Conservation (phyloP, 202 grass and related monocot species). For the Musa balbisiana region DNA sequence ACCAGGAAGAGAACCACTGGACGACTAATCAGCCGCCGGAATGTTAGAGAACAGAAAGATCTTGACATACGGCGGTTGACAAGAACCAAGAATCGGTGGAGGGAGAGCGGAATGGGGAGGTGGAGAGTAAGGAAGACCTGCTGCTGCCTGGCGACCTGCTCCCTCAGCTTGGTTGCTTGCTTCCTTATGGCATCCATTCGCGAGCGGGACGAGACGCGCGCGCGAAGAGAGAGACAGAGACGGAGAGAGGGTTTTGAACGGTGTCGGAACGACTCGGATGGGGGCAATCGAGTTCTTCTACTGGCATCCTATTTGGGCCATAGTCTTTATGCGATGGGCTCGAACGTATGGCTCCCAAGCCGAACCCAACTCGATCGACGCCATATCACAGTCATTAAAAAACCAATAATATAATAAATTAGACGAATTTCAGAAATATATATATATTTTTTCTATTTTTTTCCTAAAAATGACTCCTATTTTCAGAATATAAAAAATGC, state of each 20-base stretch:
- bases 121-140: conserved; percentile 34
- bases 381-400: too few relatives aligned
- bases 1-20: too few relatives aligned
- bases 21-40: not conserved
- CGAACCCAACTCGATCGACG: too few relatives aligned
- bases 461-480: too few relatives aligned
- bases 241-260: not conserved
- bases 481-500: too few relatives aligned
- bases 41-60: not conserved
- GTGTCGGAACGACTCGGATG: not conserved
- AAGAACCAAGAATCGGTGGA: not conserved
- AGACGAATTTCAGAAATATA: too few relatives aligned
- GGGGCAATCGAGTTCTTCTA: not conserved
- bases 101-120: not conserved
- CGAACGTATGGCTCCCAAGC: too few relatives aligned
- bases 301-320: too few relatives aligned
- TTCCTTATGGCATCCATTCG: conserved; percentile 88
- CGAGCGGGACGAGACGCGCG: not conserved
- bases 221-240: not conserved
- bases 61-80: not conserved
- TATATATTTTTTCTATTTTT: too few relatives aligned
- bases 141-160: conserved; percentile 81
- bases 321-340: too few relatives aligned
- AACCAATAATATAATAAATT: too few relatives aligned
- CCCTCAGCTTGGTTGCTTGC: conserved; percentile 88